phyloP scores from a whole-genome alignment of 768 basidiomycete species.

The Pleurotus tuoliensis region DNA sequence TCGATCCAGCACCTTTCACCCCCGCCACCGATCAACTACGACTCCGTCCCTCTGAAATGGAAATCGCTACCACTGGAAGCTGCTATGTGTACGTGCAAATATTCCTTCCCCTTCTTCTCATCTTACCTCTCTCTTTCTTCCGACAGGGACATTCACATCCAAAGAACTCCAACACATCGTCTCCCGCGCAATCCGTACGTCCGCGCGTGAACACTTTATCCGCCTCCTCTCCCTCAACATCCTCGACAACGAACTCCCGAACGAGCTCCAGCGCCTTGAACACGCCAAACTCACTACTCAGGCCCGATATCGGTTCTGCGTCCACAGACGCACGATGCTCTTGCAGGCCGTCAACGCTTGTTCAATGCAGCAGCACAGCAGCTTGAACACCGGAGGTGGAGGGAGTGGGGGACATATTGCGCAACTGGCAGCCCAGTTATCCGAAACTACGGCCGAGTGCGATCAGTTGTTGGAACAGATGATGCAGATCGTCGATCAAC shows the following conservation, averaged over 20 bases:
- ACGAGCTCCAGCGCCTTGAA: constrained; percentile 57
- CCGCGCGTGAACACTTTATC: constrained; percentile 66
- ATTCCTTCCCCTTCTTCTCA: not conserved
- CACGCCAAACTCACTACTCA: constrained; percentile 50
- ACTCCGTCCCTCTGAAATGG: constrained; percentile 53
- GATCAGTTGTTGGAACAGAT: constrained; percentile 59
- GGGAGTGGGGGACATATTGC: constrained; percentile 33
- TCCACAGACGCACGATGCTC: constrained; percentile 64
- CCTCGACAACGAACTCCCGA: constrained; percentile 54
- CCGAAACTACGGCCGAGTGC: constrained; percentile 52
- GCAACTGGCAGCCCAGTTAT: constrained; percentile 52
- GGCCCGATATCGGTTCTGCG: constrained; percentile 63
- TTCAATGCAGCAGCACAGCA: constrained; percentile 14
- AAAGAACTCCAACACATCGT: constrained; percentile 66
- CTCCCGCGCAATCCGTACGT: constrained; percentile 65
- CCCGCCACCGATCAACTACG: constrained; percentile 54
- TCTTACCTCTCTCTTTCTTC: not conserved
- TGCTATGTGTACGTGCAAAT: constrained; percentile 44
- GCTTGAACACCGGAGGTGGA: constrained; percentile 18
- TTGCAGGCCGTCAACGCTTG: constrained; percentile 65
- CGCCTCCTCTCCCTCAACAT: constrained; percentile 63
- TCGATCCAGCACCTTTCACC: constrained; percentile 33
- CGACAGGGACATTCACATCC: constrained; percentile 54
- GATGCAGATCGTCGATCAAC: constrained; percentile 55
- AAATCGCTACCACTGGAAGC: constrained; percentile 69